Base-by-base conservation (phyloP, 2,329 filamentous ascomycete species). In the Microcyclospora pomicola region DNA sequence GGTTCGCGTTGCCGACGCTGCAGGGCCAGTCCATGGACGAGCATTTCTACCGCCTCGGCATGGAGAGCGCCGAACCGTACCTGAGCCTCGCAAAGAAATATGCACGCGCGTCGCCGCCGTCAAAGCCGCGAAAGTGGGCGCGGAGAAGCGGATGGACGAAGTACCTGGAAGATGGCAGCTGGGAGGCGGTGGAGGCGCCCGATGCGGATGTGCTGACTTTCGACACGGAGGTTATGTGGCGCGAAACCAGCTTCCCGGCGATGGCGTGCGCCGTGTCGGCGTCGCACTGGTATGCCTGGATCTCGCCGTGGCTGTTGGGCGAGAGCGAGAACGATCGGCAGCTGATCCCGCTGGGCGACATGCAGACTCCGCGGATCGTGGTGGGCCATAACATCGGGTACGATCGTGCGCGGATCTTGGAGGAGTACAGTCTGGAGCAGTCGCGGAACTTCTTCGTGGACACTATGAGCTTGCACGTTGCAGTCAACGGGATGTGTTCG, bases 401-500 rank as follows among this genome's bases (percentile, higher is more conserved):
- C 57, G 91, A 98, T 56, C 73, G 91, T 15, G 88, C 88, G 12
- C 73, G 92, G 28, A 75, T 95, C 38, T 62, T 78, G 14, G 91
- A 98, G 56, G 91, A 98, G 58, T 98, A 98, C 57, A 72, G 79
- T 51, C 61, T 96, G 31, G 68, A 75, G 38, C 88, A 95, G 58
- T 80, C 84, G 1, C 75, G 77, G 30, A 96, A 86, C 49, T 80
- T 75, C 32, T 98, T 94, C 56, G 63, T 98, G 36, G 91, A 98
- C 58, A 98, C 91, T 24, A 98, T 98, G 91, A 96, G 88, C 2
- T 66, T 98, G 14, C 91, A 98, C 57, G 88, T 94, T 6, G 92
- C 92, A 2, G 88, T 94, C 15, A 98, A 98, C 56, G 91, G 91
- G 44, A 98, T 98, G 91, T 98, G 91, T 61, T 96, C 91, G 15